Percentiles rank a stretch among this genome's conserved stretches.
Evolutionary conservation across 2,329 filamentous ascomycete genomes (phyloP).

Genomic region (Zymoseptoria pseudotritici): DNA sequence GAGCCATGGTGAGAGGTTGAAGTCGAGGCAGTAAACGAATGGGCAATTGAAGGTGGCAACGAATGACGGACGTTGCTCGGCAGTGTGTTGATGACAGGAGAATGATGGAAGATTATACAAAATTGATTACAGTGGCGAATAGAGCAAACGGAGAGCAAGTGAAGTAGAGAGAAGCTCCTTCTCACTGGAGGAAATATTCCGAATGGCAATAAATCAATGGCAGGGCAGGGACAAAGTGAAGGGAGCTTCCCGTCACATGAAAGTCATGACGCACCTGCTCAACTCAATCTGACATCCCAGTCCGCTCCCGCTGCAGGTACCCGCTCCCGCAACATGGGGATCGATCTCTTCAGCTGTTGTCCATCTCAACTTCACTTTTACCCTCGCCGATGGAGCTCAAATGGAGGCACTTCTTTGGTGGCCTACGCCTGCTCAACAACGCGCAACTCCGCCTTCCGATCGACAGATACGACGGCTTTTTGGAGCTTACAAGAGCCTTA

Average conservation of each 20-base stretch:
- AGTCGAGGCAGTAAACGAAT: not conserved
- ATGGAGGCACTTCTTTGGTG: too few species aligned
- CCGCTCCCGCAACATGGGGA: not conserved
- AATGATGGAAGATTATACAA: not conserved
- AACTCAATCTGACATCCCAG: not conserved
- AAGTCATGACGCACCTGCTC: not conserved
- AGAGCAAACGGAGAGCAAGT: not conserved
- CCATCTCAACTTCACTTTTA: not conserved
- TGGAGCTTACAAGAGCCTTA: not conserved
- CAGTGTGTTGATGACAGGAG: not conserved
- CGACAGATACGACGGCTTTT: not conserved
- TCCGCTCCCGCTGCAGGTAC: not conserved
- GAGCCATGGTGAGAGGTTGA: constrained; percentile 14
- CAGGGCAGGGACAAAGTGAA: not conserved
- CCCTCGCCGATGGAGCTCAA: too few species aligned
- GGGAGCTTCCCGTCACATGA: not conserved
- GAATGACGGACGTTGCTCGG: not conserved
- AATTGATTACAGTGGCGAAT: not conserved
- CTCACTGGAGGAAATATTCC: not conserved
- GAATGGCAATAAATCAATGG: not conserved
- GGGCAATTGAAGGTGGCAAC: not conserved
- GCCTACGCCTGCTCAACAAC: not conserved
- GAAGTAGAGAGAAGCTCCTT: not conserved
- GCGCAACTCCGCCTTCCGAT: too few species aligned
- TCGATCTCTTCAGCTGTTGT: not conserved